These are phyloP conservation scores for Gaeumannomyces sp. DNA, from an alignment of 2,329 filamentous ascomycete species.

Conservation along the genomic window DNA sequence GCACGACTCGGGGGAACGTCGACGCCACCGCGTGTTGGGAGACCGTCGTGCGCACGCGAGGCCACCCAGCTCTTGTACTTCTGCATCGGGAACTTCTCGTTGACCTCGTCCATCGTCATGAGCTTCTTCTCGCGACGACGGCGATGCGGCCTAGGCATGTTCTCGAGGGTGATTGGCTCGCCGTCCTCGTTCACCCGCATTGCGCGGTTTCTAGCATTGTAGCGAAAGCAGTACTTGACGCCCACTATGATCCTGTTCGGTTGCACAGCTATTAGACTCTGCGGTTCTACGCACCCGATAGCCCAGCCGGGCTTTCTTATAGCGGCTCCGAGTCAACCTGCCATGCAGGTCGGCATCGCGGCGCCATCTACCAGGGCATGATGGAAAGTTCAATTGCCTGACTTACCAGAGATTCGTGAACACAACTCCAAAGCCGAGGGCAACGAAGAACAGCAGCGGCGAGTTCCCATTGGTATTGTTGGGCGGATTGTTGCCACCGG, in stretches of 20 bases:
- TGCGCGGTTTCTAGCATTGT: conserved; percentile 87
- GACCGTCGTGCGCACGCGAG: conserved; percentile 71
- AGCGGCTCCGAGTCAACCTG: no score
- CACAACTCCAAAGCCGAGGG: conserved; percentile 92
- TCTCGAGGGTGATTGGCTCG: conserved; percentile 81
- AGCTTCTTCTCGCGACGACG: conserved; percentile 93
- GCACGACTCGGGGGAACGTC: conserved; percentile 67
- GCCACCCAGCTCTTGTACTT: conserved; percentile 97
- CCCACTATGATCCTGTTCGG: conserved; percentile 92
- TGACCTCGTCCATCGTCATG: conserved; percentile 99
- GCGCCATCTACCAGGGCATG: no score
- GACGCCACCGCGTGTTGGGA: conserved; percentile 80
- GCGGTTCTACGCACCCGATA: background rate
- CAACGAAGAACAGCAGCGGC: conserved; percentile 38
- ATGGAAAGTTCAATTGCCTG: background rate
- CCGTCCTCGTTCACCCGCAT: conserved; percentile 72
- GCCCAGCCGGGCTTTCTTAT: no score
- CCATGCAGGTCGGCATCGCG: no score
- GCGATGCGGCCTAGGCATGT: conserved; percentile 78
- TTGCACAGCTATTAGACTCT: background rate
- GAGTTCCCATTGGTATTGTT: conserved; percentile 26
- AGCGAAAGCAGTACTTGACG: conserved; percentile 98
- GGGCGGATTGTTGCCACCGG: conserved; percentile 9
- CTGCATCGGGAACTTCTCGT: conserved; percentile 88
- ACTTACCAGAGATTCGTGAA: conserved; percentile 97